Conservation (phyloP, 2,329 filamentous ascomycete species). For the Ophiostoma himal-ulmi region DNA sequence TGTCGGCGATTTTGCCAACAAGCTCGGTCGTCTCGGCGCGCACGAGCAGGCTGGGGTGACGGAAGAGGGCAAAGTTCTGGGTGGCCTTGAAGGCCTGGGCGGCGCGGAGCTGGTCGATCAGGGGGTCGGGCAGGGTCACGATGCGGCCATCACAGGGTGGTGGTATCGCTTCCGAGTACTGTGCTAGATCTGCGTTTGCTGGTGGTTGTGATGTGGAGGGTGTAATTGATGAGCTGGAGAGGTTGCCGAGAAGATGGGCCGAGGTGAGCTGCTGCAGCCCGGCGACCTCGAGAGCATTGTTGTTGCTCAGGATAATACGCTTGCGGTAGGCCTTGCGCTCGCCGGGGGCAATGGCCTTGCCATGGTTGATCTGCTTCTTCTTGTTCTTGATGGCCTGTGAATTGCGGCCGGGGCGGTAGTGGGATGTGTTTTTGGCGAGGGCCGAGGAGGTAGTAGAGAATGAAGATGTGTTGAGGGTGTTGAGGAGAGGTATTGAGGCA, state of each 20-base stretch:
- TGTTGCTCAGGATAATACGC: slow-evolving; percentile 86
- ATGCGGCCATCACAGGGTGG: slow-evolving; percentile 59
- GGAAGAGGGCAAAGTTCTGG: slow-evolving; percentile 83
- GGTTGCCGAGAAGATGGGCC: slow-evolving; percentile 34
- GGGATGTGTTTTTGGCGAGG: slow-evolving; percentile 16
- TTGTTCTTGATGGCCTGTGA: slow-evolving; percentile 30
- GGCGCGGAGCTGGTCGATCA: slow-evolving; percentile 76
- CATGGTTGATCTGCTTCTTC: slow-evolving; percentile 34
- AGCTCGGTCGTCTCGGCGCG: slow-evolving; percentile 72
- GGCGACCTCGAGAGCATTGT: slow-evolving; percentile 75
- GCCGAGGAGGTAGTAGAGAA: slow-evolving; percentile 35
- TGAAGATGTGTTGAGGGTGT: neutral
- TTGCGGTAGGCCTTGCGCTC: slow-evolving; percentile 85
- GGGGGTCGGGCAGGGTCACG: slow-evolving; percentile 58
- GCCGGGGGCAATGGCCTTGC: slow-evolving; percentile 60
- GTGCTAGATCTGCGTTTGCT: neutral
- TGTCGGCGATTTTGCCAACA: slow-evolving; percentile 52
- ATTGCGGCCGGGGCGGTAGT: slow-evolving; percentile 34
- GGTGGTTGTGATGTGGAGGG: neutral
- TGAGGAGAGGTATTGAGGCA: neutral
- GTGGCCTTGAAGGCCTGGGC: slow-evolving; percentile 85
- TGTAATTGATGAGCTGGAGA: neutral
- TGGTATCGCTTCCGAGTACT: neutral
- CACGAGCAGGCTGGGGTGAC: slow-evolving; percentile 71
- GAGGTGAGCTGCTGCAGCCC: slow-evolving; percentile 58